Evolutionary conservation across 2,329 filamentous ascomycete species (phyloP).

Genomic region (Camptophora hylomeconis): DNA sequence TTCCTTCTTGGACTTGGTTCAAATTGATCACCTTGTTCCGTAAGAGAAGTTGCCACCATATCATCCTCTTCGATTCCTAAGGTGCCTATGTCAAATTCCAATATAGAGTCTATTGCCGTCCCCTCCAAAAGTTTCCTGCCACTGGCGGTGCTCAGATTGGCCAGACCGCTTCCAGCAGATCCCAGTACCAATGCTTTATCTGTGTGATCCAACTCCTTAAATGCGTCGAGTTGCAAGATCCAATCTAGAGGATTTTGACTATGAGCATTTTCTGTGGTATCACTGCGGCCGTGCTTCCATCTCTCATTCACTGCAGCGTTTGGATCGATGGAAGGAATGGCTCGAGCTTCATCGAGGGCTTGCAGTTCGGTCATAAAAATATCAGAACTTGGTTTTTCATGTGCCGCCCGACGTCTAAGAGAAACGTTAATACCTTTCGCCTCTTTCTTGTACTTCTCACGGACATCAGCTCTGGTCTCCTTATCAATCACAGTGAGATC

Average conservation of each 20-base stretch:
- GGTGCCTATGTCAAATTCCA: conserved; percentile 52
- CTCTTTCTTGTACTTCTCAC: conserved; percentile 44
- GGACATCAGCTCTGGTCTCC: conserved; percentile 37
- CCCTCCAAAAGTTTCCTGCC: conserved; percentile 39
- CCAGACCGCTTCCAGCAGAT: conserved; percentile 26
- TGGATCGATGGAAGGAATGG: conserved; percentile 22
- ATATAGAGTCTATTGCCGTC: conserved; percentile 56
- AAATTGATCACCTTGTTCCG: conserved; percentile 19
- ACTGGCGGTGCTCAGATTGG: conserved; percentile 25
- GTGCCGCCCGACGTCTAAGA: conserved; percentile 56
- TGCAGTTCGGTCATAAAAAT: conserved; percentile 60
- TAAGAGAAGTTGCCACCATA: conserved; percentile 16
- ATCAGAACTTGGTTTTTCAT: conserved; percentile 42
- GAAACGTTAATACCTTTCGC: conserved; percentile 56
- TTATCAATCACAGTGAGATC: conserved; percentile 60
- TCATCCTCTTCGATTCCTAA: too few species aligned
- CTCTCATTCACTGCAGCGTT: too few species aligned
- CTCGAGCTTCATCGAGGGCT: conserved; percentile 52
- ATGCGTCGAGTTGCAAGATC: conserved; percentile 52
- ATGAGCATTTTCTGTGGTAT: conserved; percentile 13
- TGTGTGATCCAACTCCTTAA: conserved; percentile 45
- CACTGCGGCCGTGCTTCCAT: too few species aligned
- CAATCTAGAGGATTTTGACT: conserved; percentile 49
- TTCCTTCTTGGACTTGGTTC: conserved; percentile 17
- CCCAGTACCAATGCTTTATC: conserved; percentile 54